Evolutionary conservation across 1,139 yeast species (phyloP), one percentile per base, ranked within the genome.

Genomic region (Nakaseomyces sp.): DNA sequence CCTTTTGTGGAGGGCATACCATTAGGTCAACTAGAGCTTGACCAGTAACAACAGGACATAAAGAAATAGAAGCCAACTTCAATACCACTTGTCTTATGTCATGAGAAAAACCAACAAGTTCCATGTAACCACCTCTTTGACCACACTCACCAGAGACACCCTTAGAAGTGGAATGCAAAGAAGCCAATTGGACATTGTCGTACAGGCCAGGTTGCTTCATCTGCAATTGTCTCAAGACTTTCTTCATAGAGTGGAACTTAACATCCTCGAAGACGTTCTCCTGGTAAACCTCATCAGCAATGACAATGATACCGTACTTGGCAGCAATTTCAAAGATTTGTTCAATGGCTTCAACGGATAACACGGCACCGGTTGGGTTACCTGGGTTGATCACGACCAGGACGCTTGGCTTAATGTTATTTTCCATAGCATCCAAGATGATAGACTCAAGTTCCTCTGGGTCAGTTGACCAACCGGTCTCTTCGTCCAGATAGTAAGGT

Each of bases 61-160:
- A 72, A 38, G 91, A 81, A 54, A 91, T 87, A 15, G 95, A 83
- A 18, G 95, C 94, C 56, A 91, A 71, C 66, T 91, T 91, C 66
- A 84, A 72, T 43, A 91, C 72, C 44, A 84, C 73, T 35, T 77
- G 83, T 55, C 72, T 70, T 15, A 89, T 81, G 41, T 82, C 89
- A 4, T 71, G 71, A 20, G 74, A 69, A 65, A 91, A 85, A 1
- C 96, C 96, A 13, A 81, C 76, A 12, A 89, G 69, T 66, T 91
- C 98, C 94, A 91, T 85, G 71, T 89, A 93, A 4, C 99, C 98
- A 57, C 97, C 98, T 67, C 98, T 81, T 69, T 91, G 98, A 47
- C 98, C 98, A 72, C 98, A 91, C 68, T 91, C 98, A 47, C 98
- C 99, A 54, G 88, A 77, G 58, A 88, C 86, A 62, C 98, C 98